Evolutionary conservation across 202 grass and related monocot genomes (phyloP).

Genomic region (Hordeum pubiflorum): DNA sequence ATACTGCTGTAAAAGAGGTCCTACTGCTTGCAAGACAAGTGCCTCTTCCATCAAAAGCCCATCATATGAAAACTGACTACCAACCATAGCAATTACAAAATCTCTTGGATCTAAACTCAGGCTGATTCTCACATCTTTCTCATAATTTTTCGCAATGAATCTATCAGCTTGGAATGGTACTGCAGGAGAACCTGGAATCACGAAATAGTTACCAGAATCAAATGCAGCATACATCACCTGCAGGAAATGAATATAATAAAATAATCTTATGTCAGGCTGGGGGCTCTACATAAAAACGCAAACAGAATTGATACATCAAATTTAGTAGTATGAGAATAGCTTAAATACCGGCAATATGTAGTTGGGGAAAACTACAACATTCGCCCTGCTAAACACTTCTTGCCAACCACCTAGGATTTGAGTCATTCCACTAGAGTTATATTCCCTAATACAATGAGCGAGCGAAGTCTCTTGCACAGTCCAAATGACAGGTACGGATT

Average conservation of each 20-base stretch:
- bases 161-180: conserved; percentile 57
- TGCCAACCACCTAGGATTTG: conserved; percentile 79
- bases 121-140: conserved; percentile 30
- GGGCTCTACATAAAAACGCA: conserved; percentile 10
- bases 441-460: conserved; percentile 47
- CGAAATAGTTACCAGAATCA: conserved; percentile 94
- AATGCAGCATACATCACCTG: conserved; percentile 92
- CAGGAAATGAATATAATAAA: conserved; percentile 32
- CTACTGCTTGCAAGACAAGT: conserved; percentile 66
- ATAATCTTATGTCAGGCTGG: conserved; percentile 1
- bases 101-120: conserved; percentile 54
- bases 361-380: conserved; percentile 86
- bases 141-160: conserved; percentile 25
- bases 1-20: conserved; percentile 59
- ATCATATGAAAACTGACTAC: conserved; percentile 74
- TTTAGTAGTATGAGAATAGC: neutral
- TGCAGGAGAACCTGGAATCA: conserved; percentile 78
- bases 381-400: conserved; percentile 64
- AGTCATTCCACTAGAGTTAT: conserved; percentile 60
- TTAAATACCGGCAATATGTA: conserved; percentile 78
- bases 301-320: neutral
- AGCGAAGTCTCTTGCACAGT: conserved; percentile 74
- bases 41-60: conserved; percentile 72
- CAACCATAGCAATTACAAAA: conserved; percentile 76
- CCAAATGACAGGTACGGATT: conserved; percentile 95